A percentile compares a stretch with the other conserved stretches of the same genome.
phyloP scores from a whole-genome alignment of 2,329 filamentous ascomycete genomes.

The Pseudonectria buxi region DNA sequence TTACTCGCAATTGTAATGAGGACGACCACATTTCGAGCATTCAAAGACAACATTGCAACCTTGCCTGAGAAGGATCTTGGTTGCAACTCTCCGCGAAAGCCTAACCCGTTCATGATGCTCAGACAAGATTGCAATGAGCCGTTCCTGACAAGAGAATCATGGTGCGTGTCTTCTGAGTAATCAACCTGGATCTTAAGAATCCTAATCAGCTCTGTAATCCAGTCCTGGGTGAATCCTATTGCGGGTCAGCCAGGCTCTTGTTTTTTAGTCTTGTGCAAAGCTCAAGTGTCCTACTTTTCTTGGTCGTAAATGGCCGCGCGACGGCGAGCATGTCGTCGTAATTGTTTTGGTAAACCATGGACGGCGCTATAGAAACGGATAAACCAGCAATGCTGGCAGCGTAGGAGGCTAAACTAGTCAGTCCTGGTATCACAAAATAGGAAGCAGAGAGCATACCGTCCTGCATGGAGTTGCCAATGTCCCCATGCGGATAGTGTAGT shows the following conservation, averaged over 20 bases:
- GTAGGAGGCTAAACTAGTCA: constrained; percentile 39
- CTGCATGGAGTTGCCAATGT: constrained; percentile 41
- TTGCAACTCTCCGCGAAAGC: constrained; percentile 58
- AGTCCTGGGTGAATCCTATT: constrained; percentile 53
- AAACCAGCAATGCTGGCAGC: constrained; percentile 56
- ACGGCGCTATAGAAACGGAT: constrained; percentile 43
- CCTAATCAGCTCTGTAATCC: constrained; percentile 60
- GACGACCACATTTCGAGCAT: constrained; percentile 65
- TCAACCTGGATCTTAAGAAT: constrained; percentile 70
- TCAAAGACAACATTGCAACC: constrained; percentile 67
- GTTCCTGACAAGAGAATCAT: constrained; percentile 68
- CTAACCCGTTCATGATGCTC: constrained; percentile 72
- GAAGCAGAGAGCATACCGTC: constrained; percentile 34
- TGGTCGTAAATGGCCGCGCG: constrained; percentile 42
- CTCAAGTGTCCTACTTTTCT: constrained; percentile 26
- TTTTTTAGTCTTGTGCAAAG: neutral
- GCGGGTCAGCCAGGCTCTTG: constrained; percentile 10
- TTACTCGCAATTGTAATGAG: constrained; percentile 58
- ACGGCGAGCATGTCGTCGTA: constrained; percentile 69
- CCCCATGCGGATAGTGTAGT: constrained; percentile 42
- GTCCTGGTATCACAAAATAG: neutral
- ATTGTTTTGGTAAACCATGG: constrained; percentile 39
- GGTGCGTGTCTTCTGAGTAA: constrained; percentile 68
- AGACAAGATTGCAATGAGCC: constrained; percentile 66
- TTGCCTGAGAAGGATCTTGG: constrained; percentile 63